These are phyloP conservation scores for Bipolaris sorokiniana DNA, from an alignment of 2,329 filamentous ascomycete genomes.

Conservation along the genomic window DNA sequence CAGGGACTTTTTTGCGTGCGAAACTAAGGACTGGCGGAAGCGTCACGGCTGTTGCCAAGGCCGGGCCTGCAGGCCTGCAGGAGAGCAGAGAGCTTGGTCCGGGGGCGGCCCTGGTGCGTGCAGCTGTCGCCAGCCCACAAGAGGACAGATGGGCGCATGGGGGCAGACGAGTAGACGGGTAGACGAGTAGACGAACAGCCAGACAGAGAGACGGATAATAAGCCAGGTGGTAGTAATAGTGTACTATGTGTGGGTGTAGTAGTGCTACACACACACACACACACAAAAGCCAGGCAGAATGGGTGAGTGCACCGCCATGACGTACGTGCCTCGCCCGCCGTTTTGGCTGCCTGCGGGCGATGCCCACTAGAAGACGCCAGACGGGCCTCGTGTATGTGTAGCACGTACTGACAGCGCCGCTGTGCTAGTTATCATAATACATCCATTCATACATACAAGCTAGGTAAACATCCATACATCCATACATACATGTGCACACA, in stretches of 20 bases:
- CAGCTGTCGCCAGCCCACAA: neutral
- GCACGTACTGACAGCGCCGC: conserved; percentile 13
- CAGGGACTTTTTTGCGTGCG: conserved; percentile 41
- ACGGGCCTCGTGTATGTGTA: conserved; percentile 36
- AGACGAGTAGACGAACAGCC: no score
- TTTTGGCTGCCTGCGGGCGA: neutral
- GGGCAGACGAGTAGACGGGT: neutral
- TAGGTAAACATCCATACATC: no score
- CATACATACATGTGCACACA: neutral
- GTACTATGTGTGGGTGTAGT: neutral
- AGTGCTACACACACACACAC: neutral
- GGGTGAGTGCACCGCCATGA: conserved; percentile 7
- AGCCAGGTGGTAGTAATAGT: neutral
- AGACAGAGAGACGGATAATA: no score
- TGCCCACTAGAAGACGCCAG: conserved; percentile 40
- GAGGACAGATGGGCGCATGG: neutral
- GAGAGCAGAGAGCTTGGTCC: conserved; percentile 16
- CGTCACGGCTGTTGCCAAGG: conserved; percentile 27
- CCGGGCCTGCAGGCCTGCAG: conserved; percentile 17
- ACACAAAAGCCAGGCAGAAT: neutral
- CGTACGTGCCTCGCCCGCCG: conserved; percentile 21
- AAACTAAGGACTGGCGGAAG: conserved; percentile 27
- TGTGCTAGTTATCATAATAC: neutral
- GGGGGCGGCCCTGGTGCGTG: conserved; percentile 14
- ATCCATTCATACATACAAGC: no score